Conservation (phyloP, 2,329 filamentous ascomycete species). For the Ophiocordyceps sinensis region DNA sequence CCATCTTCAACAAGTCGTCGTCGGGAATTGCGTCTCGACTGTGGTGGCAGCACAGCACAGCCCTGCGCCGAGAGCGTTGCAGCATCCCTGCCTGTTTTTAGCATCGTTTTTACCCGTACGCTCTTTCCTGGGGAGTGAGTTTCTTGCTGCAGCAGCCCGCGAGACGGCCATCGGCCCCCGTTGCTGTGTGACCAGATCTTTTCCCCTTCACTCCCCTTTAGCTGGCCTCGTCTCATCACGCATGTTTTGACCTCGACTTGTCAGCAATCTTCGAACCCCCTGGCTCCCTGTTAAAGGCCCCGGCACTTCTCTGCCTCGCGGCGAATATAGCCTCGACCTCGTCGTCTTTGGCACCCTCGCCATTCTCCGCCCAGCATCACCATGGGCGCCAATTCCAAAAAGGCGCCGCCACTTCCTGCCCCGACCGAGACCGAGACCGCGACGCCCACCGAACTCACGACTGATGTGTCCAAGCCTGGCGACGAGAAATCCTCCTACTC, state of each 20-base stretch:
- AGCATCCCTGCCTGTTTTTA: no score
- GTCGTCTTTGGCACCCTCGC: background rate
- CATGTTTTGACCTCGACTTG: constrained; percentile 15
- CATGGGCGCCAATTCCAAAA: constrained; percentile 42
- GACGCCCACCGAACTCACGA: constrained; percentile 45
- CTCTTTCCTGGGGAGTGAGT: no score
- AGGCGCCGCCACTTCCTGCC: constrained; percentile 55
- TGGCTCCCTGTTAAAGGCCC: background rate
- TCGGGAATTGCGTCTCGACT: background rate
- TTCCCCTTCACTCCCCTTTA: constrained; percentile 1
- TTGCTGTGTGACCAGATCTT: background rate
- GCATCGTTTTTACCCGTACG: no score
- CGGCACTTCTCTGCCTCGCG: background rate
- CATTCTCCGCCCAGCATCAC: constrained; percentile 15
- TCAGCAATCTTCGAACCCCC: constrained; percentile 6
- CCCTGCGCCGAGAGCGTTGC: no score
- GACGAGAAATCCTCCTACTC: constrained; percentile 64
- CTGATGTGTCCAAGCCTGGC: constrained; percentile 53
- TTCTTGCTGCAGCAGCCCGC: no score
- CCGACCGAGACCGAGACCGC: constrained; percentile 61
- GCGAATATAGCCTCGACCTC: background rate
- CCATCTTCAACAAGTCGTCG: background rate
- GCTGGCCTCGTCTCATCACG: constrained; percentile 8
- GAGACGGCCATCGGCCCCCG: background rate
- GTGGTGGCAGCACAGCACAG: background rate